Percentiles rank a stretch among this genome's conserved stretches.
Evolutionary conservation across 805 yeast species (phyloP).

Genomic region (Starmerella sp.): DNA sequence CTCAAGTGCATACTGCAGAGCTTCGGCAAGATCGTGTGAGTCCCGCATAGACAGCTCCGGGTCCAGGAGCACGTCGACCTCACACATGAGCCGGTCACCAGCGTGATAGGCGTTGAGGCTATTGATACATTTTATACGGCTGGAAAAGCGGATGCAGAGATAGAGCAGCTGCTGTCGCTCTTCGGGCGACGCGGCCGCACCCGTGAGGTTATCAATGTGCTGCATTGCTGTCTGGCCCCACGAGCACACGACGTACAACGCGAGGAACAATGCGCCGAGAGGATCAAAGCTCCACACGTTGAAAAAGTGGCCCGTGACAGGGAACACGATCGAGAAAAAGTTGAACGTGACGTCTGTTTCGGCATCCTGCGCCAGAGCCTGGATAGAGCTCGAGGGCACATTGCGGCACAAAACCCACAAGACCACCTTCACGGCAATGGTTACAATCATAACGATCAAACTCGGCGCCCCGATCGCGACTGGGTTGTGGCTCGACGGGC

Average conservation of each 20-base stretch:
- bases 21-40: conserved; percentile 70
- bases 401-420: conserved; percentile 56
- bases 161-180: conserved; percentile 60
- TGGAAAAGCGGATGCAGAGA: conserved; percentile 57
- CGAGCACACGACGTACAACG: conserved; percentile 48
- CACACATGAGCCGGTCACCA: conserved; percentile 67
- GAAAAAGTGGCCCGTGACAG: conserved; percentile 44
- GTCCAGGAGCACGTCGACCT: conserved; percentile 58
- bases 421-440: conserved; percentile 47
- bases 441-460: conserved; percentile 46
- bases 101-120: conserved; percentile 63
- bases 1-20: conserved; percentile 69
- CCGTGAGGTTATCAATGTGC: conserved; percentile 65
- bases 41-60: conserved; percentile 45
- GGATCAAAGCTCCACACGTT: conserved; percentile 65
- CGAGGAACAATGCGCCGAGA: conserved; percentile 54
- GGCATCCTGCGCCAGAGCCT: conserved; percentile 75
- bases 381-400: conserved; percentile 54
- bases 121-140: conserved; percentile 51
- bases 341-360: conserved; percentile 67
- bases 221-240: conserved; percentile 59
- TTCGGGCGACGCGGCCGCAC: conserved; percentile 51
- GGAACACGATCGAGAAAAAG: conserved; percentile 58
- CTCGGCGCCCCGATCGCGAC: conserved; percentile 44
- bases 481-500: conserved; percentile 28